Evolutionary conservation across 495 filamentous ascomycete genomes (phyloP).

Genomic region (Parmelia sp.): DNA sequence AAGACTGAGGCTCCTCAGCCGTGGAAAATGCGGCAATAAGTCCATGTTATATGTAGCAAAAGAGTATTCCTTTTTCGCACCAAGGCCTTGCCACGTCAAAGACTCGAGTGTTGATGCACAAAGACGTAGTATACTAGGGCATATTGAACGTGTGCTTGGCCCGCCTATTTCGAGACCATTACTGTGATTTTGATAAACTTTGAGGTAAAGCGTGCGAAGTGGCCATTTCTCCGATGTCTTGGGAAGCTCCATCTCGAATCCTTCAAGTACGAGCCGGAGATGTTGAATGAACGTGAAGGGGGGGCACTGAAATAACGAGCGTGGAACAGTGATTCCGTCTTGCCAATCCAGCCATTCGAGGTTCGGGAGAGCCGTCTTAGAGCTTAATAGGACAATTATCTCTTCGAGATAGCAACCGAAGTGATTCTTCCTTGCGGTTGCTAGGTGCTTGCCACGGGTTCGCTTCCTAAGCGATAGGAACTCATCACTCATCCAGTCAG

Average conservation of each 20-base stretch:
- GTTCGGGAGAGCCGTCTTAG: slow-evolving; percentile 8
- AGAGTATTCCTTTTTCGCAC: no score
- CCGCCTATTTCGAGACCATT: not conserved
- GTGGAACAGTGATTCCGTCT: not conserved
- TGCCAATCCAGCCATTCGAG: slow-evolving; percentile 12
- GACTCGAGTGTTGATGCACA: slow-evolving; percentile 12
- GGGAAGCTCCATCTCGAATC: not conserved
- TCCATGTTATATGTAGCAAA: not conserved
- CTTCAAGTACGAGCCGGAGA: not conserved
- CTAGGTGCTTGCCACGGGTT: not conserved
- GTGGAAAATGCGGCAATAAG: not conserved
- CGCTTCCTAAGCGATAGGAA: not conserved
- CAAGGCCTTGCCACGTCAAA: not conserved
- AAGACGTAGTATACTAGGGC: slow-evolving; percentile 5
- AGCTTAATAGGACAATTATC: not conserved
- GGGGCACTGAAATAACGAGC: slow-evolving; percentile 6
- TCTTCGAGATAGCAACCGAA: not conserved
- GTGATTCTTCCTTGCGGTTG: not conserved
- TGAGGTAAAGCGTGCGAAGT: slow-evolving; percentile 7
- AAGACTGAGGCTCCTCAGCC: not conserved
- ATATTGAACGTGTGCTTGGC: not conserved
- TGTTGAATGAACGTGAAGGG: slow-evolving; percentile 7
- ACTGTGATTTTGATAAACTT: not conserved
- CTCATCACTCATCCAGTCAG: not conserved
- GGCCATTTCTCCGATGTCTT: not conserved